Percentiles rank a stretch among this genome's conserved stretches.
Evolutionary conservation across 148 eudicot genomes (phyloP).

Genomic region (Nyssa sinensis): DNA sequence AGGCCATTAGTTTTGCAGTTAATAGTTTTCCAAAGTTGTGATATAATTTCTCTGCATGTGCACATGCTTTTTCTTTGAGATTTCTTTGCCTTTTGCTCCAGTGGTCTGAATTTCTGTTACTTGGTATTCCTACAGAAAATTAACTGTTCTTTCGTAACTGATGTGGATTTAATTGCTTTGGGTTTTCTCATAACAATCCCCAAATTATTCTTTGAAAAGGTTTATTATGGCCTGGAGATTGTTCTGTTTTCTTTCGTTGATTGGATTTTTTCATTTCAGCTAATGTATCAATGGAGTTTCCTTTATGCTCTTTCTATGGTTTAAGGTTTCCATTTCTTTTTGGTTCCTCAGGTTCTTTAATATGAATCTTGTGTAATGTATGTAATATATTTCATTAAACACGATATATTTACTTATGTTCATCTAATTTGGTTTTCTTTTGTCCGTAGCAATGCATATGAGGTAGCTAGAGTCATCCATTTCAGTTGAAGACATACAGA

Average conservation of each 20-base stretch:
- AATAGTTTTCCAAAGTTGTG: neutral
- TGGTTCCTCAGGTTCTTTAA: too few species aligned
- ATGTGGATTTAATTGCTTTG: too few species aligned
- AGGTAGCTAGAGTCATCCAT: slow-evolving; percentile 13
- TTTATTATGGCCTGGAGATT: neutral
- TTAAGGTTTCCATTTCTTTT: neutral
- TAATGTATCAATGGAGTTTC: too few species aligned
- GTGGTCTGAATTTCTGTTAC: neutral
- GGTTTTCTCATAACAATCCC: too few species aligned
- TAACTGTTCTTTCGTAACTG: neutral
- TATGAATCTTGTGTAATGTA: neutral
- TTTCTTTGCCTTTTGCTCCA: neutral
- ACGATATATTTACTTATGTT: too few species aligned
- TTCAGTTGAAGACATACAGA: slow-evolving; percentile 25
- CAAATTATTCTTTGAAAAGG: neutral
- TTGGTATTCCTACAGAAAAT: neutral
- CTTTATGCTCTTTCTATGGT: neutral
- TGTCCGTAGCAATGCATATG: neutral
- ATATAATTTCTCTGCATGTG: neutral
- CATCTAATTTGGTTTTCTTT: neutral
- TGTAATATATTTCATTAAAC: neutral
- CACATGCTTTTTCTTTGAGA: neutral
- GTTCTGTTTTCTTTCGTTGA: neutral
- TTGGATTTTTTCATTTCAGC: too few species aligned
- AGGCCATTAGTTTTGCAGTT: neutral